Conservation (phyloP, 2,329 filamentous ascomycete genomes). For the Zalaria sp. region DNA sequence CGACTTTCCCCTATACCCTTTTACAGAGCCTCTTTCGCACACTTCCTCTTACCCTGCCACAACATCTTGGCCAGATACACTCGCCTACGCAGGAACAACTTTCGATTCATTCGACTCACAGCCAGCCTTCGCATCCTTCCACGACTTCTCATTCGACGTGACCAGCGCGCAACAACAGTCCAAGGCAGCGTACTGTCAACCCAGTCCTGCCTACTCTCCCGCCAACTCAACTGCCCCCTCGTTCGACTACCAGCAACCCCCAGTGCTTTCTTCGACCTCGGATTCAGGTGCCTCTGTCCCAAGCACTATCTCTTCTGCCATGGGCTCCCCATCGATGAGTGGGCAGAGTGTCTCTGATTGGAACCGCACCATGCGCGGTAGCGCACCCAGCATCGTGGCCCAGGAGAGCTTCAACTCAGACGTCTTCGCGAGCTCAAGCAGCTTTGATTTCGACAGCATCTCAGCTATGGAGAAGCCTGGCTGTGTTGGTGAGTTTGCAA, state of each 20-base stretch:
- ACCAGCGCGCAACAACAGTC: constrained; percentile 8
- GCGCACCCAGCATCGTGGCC: constrained; percentile 51
- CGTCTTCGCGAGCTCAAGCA: constrained; percentile 38
- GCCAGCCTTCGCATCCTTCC: constrained; percentile 17
- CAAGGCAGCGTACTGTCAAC: constrained; percentile 4
- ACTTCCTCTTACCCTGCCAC: constrained; percentile 8
- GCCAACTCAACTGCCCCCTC: constrained; percentile 28
- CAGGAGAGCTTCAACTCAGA: constrained; percentile 36
- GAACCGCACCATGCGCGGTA: constrained; percentile 38
- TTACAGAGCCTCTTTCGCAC: constrained; percentile 7
- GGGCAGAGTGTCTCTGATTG: constrained; percentile 46
- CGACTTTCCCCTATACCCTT: constrained; percentile 20
- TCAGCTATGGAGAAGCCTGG: constrained; percentile 29
- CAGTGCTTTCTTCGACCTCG: constrained; percentile 32
- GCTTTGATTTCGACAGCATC: constrained; percentile 38
- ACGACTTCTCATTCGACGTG: constrained; percentile 23
- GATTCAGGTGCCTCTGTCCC: constrained; percentile 36
- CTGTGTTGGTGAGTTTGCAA: constrained; percentile 34
- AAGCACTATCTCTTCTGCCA: constrained; percentile 33
- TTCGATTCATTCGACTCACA: constrained; percentile 22
- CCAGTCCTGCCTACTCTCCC: constrained; percentile 28
- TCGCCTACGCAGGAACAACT: constrained; percentile 14
- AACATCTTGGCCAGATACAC: constrained; percentile 13
- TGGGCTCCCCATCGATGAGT: constrained; percentile 42
- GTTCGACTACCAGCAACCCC: constrained; percentile 28